phyloP scores from a whole-genome alignment of 495 filamentous ascomycete species.

The Xylaria grammica region DNA sequence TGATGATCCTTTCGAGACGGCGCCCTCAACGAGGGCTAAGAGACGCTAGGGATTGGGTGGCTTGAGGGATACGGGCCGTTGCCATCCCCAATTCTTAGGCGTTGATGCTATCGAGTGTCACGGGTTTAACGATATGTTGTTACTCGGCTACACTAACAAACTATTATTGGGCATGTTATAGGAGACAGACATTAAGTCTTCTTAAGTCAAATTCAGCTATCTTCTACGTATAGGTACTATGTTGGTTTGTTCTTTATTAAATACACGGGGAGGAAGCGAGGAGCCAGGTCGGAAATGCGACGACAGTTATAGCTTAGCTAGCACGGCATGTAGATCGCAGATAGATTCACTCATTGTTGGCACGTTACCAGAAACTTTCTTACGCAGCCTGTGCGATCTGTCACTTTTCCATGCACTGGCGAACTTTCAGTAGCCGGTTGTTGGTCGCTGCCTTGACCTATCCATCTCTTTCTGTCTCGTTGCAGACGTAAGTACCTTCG shows the following conservation, averaged over 20 bases:
- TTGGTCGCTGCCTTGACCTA: neutral
- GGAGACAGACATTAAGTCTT: neutral
- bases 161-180: neutral
- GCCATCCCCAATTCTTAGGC: neutral
- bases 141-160: neutral
- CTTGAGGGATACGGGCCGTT: neutral
- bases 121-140: neutral
- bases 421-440: neutral
- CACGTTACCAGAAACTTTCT: neutral
- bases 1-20: constrained; percentile 80
- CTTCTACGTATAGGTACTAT: neutral
- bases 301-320: neutral
- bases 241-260: neutral
- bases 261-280: neutral
- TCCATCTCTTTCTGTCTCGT: neutral
- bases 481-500: no score
- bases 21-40: constrained; percentile 42
- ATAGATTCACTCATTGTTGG: no score
- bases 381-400: neutral
- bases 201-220: neutral
- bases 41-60: constrained; percentile 20
- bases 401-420: neutral
- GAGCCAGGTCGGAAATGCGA: neutral
- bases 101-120: neutral
- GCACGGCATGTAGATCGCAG: no score